Percentiles rank a stretch among this genome's conserved stretches.
Evolutionary conservation across 352 stramenopile genomes (phyloP).

Genomic region (Phytophthora colocasiae): DNA sequence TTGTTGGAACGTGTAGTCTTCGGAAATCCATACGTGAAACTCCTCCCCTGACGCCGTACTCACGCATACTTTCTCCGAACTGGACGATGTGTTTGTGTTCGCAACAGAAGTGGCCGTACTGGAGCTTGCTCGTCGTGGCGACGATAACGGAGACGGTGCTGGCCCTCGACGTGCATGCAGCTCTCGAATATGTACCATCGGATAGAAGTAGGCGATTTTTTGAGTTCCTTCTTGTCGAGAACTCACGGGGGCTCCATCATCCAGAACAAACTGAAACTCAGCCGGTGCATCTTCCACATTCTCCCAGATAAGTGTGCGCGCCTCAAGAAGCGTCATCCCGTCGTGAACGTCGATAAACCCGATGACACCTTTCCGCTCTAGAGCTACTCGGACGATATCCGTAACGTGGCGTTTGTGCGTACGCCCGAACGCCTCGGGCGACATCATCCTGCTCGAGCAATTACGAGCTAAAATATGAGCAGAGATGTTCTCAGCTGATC

Average conservation of each 20-base stretch:
- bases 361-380: conserved; percentile 70
- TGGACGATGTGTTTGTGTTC: conserved; percentile 4
- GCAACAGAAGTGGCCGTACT: neutral
- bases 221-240: conserved; percentile 65
- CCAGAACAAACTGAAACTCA: conserved; percentile 80
- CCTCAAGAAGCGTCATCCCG: conserved; percentile 66
- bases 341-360: conserved; percentile 81
- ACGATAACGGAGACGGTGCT: conserved; percentile 17
- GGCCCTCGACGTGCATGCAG: conserved; percentile 14
- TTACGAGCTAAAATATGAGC: conserved; percentile 5
- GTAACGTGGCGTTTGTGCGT: conserved; percentile 55
- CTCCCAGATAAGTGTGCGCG: conserved; percentile 65
- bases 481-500: conserved; percentile 6
- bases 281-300: conserved; percentile 71
- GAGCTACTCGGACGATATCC: conserved; percentile 68
- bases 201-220: conserved; percentile 68
- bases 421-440: conserved; percentile 52
- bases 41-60: conserved; percentile 58
- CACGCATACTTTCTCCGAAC: conserved; percentile 60
- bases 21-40: conserved; percentile 72
- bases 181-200: conserved; percentile 77
- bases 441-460: conserved; percentile 51
- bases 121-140: conserved; percentile 10
- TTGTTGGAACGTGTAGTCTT: conserved; percentile 81
- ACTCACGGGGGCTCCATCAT: conserved; percentile 68